Percentiles rank a stretch among this genome's conserved stretches.
Conservation (phyloP, 1,284 basidiomycete species). For the Cutaneotrichosporon daszewskae region DNA sequence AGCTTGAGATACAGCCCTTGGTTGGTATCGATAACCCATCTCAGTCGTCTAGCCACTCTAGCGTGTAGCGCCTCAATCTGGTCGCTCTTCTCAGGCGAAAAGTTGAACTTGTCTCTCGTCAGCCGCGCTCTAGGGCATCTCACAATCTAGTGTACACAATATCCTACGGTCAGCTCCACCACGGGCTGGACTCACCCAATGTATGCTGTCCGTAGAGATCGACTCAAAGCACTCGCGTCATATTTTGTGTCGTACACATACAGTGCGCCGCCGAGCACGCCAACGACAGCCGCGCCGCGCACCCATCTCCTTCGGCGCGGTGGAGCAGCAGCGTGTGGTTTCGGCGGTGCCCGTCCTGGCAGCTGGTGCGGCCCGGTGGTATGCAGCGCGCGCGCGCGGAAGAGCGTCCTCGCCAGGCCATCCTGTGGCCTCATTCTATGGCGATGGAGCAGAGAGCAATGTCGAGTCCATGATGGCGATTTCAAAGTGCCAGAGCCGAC, state of each 20-base stretch:
- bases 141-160: slow-evolving; percentile 44
- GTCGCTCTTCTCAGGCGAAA: slow-evolving; percentile 58
- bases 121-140: slow-evolving; percentile 1
- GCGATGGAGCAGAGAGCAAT: too few relatives aligned
- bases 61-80: slow-evolving; percentile 71
- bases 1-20: slow-evolving; percentile 87
- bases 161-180: slow-evolving; percentile 27
- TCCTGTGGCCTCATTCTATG: too few relatives aligned
- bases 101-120: slow-evolving; percentile 66
- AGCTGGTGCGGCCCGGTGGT: not conserved
- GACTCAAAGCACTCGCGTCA: slow-evolving; percentile 61
- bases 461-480: too few relatives aligned
- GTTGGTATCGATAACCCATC: slow-evolving; percentile 67
- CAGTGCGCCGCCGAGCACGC: slow-evolving; percentile 48
- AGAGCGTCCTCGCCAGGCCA: too few relatives aligned
- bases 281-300: slow-evolving; percentile 2
- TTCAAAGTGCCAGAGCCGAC: too few relatives aligned
- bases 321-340: not conserved
- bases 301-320: not conserved
- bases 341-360: too few relatives aligned
- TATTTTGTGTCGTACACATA: slow-evolving; percentile 57
- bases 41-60: slow-evolving; percentile 71
- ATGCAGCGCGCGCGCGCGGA: not conserved
- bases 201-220: slow-evolving; percentile 63
- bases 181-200: slow-evolving; percentile 50